These are phyloP conservation scores for Hygrophorus russula DNA, from an alignment of 768 basidiomycete species.

Conservation along the genomic window DNA sequence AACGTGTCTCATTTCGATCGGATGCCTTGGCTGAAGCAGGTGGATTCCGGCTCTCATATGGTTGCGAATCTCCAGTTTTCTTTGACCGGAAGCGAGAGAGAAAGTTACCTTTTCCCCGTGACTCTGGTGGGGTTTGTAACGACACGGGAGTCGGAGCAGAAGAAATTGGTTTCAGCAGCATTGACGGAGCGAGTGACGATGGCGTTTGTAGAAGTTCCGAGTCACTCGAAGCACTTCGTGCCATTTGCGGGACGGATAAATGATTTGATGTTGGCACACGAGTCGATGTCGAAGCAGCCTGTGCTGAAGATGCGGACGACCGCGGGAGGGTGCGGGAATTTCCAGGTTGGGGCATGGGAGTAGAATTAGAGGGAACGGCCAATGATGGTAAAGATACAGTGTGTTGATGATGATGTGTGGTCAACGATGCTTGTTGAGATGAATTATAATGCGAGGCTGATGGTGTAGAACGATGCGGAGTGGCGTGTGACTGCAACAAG, in stretches of 20 bases:
- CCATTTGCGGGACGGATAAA: constrained; percentile 11
- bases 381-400: constrained; percentile 4
- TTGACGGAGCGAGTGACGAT: constrained; percentile 47
- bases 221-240: constrained; percentile 12
- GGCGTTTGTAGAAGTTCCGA: constrained; percentile 44
- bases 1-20: constrained; percentile 7
- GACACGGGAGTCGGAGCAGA: constrained; percentile 29
- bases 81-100: neutral
- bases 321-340: neutral
- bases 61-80: constrained; percentile 1
- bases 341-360: neutral
- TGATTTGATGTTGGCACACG: neutral
- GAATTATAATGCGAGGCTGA: constrained; percentile 1
- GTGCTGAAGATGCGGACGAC: neutral
- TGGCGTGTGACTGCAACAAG: constrained; percentile 21
- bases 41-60: constrained; percentile 13
- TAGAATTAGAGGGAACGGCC: neutral
- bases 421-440: constrained; percentile 6
- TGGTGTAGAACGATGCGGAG: constrained; percentile 10
- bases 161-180: constrained; percentile 29
- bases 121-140: constrained; percentile 24
- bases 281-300: constrained; percentile 3
- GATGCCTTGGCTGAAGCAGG: constrained; percentile 9
- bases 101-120: constrained; percentile 24
- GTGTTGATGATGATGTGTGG: constrained; percentile 7